Percentiles rank a stretch among this genome's conserved stretches.
Evolutionary conservation across 2,329 filamentous ascomycete genomes (phyloP).

Genomic region (Fragosphaeria purpurea): DNA sequence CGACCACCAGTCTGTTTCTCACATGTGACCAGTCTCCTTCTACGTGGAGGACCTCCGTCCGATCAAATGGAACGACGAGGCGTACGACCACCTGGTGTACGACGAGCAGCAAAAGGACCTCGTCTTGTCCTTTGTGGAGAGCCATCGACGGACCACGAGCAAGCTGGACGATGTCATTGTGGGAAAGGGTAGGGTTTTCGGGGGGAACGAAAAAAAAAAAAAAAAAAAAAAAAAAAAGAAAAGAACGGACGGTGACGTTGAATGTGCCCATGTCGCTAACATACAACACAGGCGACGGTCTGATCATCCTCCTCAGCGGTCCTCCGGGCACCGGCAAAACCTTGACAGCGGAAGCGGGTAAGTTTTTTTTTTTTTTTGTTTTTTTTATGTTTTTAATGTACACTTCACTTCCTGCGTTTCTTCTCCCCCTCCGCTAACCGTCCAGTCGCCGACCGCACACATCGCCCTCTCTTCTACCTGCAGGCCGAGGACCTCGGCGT

Average conservation of each 20-base stretch:
- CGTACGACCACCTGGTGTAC: slow-evolving; percentile 36
- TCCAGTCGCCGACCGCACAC: slow-evolving; percentile 28
- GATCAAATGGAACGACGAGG: slow-evolving; percentile 34
- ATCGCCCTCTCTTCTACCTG: slow-evolving; percentile 33
- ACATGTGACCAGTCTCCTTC: slow-evolving; percentile 17
- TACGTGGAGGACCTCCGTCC: slow-evolving; percentile 32
- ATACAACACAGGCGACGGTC: slow-evolving; percentile 19
- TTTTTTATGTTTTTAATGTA: not conserved
- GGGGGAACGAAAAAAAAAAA: not conserved
- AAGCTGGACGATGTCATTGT: slow-evolving; percentile 30
- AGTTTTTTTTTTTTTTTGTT: not conserved
- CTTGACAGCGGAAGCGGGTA: slow-evolving; percentile 25
- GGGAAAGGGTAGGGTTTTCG: slow-evolving; percentile 23
- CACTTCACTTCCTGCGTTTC: not conserved
- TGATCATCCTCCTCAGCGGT: slow-evolving; percentile 28
- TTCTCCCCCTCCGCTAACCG: not conserved
- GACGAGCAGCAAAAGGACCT: slow-evolving; percentile 37
- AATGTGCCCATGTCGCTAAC: not conserved
- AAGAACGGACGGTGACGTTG: not conserved
- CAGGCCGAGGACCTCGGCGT: slow-evolving; percentile 38
- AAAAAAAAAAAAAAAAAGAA: not conserved
- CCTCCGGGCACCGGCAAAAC: slow-evolving; percentile 38
- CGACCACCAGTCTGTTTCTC: not conserved
- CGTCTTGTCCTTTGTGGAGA: slow-evolving; percentile 37
- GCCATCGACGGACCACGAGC: slow-evolving; percentile 21